Conservation (phyloP, 805 yeast species). For the Wickerhamiella azyma region DNA sequence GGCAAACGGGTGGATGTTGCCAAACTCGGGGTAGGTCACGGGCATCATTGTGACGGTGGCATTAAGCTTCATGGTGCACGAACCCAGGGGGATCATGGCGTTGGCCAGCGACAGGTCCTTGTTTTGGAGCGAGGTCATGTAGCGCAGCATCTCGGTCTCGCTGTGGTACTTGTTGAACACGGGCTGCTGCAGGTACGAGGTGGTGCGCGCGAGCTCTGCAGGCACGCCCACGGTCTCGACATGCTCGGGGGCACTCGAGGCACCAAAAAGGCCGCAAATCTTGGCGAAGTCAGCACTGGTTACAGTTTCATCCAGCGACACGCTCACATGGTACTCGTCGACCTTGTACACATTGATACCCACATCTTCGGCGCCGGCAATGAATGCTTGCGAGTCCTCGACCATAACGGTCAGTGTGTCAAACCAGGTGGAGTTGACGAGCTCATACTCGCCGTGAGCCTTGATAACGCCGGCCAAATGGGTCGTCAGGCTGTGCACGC, state of each 20-base stretch:
- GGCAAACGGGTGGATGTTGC: conserved; percentile 80
- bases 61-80: conserved; percentile 96
- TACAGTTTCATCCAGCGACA: conserved; percentile 88
- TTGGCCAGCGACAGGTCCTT: conserved; percentile 88
- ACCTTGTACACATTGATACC: conserved; percentile 69
- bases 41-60: conserved; percentile 93
- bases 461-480: conserved; percentile 50
- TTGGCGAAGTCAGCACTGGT: conserved; percentile 44
- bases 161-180: conserved; percentile 84
- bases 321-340: conserved; percentile 44
- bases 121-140: conserved; percentile 67
- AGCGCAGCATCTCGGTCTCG: conserved; percentile 89
- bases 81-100: conserved; percentile 94
- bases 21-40: conserved; percentile 87
- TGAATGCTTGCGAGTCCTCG: conserved; percentile 39
- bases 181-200: conserved; percentile 40
- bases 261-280: conserved; percentile 49
- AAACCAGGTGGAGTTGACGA: conserved; percentile 56
- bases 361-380: conserved; percentile 43
- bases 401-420: conserved; percentile 66
- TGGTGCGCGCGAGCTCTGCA: conserved; percentile 19
- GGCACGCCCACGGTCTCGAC: conserved; percentile 27
- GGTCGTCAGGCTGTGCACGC: conserved; percentile 63
- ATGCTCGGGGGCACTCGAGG: conserved; percentile 17
- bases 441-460: conserved; percentile 31